A percentile compares a stretch with the other conserved stretches of the same genome.
Evolutionary conservation across 208 protist species (phyloP).

Genomic region (Trypanosoma mega): DNA sequence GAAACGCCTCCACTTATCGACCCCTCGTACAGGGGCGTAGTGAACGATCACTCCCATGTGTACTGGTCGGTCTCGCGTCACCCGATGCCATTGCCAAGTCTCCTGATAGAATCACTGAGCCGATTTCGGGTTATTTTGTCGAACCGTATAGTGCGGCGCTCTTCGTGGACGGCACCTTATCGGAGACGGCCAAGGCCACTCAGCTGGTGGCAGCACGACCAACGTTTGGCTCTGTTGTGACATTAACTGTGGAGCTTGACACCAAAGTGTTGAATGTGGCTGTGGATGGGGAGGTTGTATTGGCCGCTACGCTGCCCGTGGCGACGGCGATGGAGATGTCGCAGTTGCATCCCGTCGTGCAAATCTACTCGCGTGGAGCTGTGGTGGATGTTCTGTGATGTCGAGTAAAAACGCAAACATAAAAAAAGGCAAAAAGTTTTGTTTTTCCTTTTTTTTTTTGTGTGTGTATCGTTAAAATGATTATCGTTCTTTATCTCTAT

Average conservation of each 20-base stretch:
- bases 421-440: not conserved
- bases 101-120: not conserved
- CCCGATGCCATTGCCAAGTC: not conserved
- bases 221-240: not conserved
- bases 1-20: no score
- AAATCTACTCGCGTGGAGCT: not conserved
- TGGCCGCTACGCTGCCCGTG: not conserved
- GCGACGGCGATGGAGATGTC: not conserved
- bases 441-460: slow-evolving; percentile 6
- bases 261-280: not conserved
- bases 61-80: slow-evolving; percentile 8
- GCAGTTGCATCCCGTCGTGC: slow-evolving; percentile 5
- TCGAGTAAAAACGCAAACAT: not conserved
- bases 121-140: slow-evolving; percentile 9
- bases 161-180: not conserved
- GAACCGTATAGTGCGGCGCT: slow-evolving; percentile 3
- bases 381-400: slow-evolving; percentile 8
- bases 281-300: slow-evolving; percentile 12
- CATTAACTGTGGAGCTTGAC: slow-evolving; percentile 5
- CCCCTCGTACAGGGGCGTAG: no score
- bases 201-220: not conserved
- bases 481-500: not conserved
- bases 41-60: not conserved
- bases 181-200: not conserved
- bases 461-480: not conserved